phyloP scores from a whole-genome alignment of 805 yeast genomes.

The Candida ficus region DNA sequence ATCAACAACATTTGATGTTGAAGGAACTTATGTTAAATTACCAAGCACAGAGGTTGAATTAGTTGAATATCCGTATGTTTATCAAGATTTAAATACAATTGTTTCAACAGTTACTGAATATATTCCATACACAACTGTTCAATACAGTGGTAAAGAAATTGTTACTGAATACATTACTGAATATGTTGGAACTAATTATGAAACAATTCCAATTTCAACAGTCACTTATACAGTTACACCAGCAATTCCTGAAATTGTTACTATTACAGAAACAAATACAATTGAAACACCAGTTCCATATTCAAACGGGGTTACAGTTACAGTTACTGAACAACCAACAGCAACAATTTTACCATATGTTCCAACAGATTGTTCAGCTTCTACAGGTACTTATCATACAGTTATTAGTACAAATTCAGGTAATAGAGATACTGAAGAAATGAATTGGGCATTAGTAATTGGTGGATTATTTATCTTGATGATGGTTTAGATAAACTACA shows the following conservation, averaged over 20 bases:
- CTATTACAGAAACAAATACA: background rate
- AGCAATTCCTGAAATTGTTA: constrained; percentile 1
- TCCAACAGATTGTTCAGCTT: background rate
- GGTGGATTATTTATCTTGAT: constrained; percentile 3
- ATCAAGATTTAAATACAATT: constrained; percentile 7
- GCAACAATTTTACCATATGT: background rate
- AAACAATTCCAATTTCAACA: constrained; percentile 18
- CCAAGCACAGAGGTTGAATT: constrained; percentile 7
- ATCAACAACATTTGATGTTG: constrained; percentile 6
- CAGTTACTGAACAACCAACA: background rate
- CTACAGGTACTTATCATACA: background rate
- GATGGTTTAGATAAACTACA: background rate
- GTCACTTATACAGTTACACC: too few species aligned
- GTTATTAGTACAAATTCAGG: constrained; percentile 2
- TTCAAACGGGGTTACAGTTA: too few species aligned
- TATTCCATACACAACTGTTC: constrained; percentile 14
- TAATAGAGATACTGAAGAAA: constrained; percentile 1
- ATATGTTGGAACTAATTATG: constrained; percentile 8
- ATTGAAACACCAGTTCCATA: too few species aligned
- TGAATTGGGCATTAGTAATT: constrained; percentile 6
- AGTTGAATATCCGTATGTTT: constrained; percentile 12
- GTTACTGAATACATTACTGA: constrained; percentile 15
- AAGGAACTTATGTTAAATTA: constrained; percentile 1
- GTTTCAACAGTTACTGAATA: constrained; percentile 13
- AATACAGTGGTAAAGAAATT: too few species aligned